Evolutionary conservation across 2,329 filamentous ascomycete genomes (phyloP).

Genomic region (Septoria linicola): DNA sequence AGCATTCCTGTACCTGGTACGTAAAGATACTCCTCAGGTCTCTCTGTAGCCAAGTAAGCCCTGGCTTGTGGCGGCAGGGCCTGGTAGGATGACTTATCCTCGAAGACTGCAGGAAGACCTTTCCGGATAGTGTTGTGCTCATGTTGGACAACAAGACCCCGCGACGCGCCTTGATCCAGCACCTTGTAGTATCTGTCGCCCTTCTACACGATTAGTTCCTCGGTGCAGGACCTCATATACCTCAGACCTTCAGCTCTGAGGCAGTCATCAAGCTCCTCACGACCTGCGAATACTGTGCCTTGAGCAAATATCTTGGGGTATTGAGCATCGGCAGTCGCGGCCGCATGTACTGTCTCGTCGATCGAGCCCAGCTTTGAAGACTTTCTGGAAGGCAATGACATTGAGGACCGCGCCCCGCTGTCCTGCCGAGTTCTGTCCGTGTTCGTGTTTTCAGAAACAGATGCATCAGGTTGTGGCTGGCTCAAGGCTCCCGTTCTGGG

Average conservation of each 20-base stretch:
- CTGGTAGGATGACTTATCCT: no score
- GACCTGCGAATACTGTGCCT: background rate
- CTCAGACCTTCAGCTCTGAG: background rate
- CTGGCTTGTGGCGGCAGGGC: background rate
- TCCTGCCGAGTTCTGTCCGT: slow-evolving; percentile 4
- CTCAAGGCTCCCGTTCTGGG: slow-evolving; percentile 1
- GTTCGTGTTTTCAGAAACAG: background rate
- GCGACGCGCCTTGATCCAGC: no score
- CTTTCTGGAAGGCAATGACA: background rate
- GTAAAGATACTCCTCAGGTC: no score
- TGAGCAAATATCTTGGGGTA: background rate
- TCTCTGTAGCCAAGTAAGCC: background rate
- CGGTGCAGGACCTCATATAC: background rate
- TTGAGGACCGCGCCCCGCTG: background rate
- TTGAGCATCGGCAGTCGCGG: background rate
- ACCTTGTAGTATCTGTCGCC: background rate
- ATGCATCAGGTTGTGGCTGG: slow-evolving; percentile 2
- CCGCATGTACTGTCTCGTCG: no score
- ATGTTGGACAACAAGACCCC: no score
- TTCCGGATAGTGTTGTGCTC: no score
- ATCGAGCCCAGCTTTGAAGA: background rate
- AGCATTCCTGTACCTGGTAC: no score
- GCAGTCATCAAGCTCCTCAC: background rate
- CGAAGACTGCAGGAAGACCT: no score
- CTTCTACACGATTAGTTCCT: background rate